Evolutionary conservation across 208 protist genomes (phyloP).

Genomic region (Angomonas deanei): DNA sequence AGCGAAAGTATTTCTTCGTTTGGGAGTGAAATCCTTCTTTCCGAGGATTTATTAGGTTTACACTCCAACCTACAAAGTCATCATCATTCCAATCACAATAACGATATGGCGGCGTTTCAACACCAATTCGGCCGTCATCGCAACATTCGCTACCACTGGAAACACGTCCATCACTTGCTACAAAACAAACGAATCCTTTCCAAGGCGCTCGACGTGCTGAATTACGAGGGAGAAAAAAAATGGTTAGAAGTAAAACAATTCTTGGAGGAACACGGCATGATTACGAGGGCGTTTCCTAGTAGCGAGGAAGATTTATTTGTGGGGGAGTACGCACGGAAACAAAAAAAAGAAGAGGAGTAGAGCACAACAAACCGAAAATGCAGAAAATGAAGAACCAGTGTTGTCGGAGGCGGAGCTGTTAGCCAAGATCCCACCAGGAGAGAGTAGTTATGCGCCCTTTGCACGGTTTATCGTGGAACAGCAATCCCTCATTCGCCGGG

Average conservation of each 20-base stretch:
- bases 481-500: conserved; percentile 40
- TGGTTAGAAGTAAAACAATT: conserved; percentile 72
- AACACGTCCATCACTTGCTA: conserved; percentile 76
- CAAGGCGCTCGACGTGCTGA: conserved; percentile 48
- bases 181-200: conserved; percentile 74
- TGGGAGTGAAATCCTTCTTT: too few species aligned
- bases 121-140: conserved; percentile 19
- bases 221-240: conserved; percentile 24
- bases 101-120: background rate
- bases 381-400: too few species aligned
- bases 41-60: too few species aligned
- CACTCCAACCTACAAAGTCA: too few species aligned
- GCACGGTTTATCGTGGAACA: conserved; percentile 72
- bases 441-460: conserved; percentile 34
- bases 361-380: background rate
- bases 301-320: conserved; percentile 15
- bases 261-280: conserved; percentile 42
- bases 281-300: conserved; percentile 15
- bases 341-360: background rate
- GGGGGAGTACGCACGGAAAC: background rate
- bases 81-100: too few species aligned
- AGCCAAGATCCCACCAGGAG: background rate
- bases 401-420: conserved; percentile 3
- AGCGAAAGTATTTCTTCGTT: background rate
- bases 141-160: conserved; percentile 78